Conservation (phyloP, 106 monocot genomes). For the Phalaenopsis aphrodite region DNA sequence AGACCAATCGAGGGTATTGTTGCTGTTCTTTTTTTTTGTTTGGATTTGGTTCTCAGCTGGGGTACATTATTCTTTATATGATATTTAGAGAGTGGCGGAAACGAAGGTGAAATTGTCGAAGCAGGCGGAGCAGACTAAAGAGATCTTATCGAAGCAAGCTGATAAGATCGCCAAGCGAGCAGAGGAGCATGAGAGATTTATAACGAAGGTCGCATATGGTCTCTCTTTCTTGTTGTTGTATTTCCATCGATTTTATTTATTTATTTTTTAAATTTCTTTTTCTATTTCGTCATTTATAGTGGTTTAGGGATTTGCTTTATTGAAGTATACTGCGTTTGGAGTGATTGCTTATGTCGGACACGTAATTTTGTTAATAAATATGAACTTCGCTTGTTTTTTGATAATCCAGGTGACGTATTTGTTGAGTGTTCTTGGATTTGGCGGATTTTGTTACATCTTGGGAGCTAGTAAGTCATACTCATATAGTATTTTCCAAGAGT, state of each 20-base stretch:
- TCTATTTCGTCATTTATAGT: neutral
- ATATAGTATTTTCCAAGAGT: neutral
- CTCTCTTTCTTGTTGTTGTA: neutral
- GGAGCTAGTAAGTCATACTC: slow-evolving; percentile 76
- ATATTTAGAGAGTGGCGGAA: slow-evolving; percentile 18
- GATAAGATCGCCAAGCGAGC: slow-evolving; percentile 86
- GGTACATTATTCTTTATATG: neutral
- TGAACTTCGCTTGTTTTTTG: neutral
- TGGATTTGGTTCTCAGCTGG: neutral
- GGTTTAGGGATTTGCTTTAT: neutral
- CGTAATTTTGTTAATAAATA: neutral
- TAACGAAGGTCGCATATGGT: slow-evolving; percentile 55
- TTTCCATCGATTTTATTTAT: neutral
- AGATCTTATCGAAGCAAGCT: slow-evolving; percentile 82
- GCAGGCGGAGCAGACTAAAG: slow-evolving; percentile 49
- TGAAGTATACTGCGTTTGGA: neutral
- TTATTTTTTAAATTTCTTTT: neutral
- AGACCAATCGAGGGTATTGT: slow-evolving; percentile 36
- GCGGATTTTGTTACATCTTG: slow-evolving; percentile 85
- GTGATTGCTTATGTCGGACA: neutral
- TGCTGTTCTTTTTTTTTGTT: too few relatives aligned
- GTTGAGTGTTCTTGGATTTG: slow-evolving; percentile 90
- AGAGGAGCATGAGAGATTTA: slow-evolving; percentile 88
- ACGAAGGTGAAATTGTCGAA: slow-evolving; percentile 25
- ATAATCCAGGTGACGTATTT: slow-evolving; percentile 78